These are phyloP conservation scores for Coemansia sp. DNA, from an alignment of 192 early-diverging fungal species.

Conservation along the genomic window DNA sequence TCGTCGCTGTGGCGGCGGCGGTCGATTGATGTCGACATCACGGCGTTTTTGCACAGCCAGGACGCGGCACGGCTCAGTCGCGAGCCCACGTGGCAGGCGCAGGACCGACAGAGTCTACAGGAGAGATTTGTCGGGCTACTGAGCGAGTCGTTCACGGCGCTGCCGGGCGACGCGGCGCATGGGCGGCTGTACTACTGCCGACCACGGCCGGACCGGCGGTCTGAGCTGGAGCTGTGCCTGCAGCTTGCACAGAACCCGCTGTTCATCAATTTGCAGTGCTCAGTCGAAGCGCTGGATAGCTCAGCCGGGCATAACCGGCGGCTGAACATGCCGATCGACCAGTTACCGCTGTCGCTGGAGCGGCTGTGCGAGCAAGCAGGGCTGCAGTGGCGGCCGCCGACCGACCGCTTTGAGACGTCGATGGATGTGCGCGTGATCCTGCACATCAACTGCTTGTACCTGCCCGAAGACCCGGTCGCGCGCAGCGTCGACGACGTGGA, in stretches of 20 bases:
- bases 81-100: slow-evolving; percentile 38
- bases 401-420: slow-evolving; percentile 52
- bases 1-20: slow-evolving; percentile 44
- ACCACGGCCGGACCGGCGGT: slow-evolving; percentile 25
- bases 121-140: slow-evolving; percentile 35
- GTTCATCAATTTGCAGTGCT: slow-evolving; percentile 50
- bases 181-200: slow-evolving; percentile 51
- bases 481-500: slow-evolving; percentile 2
- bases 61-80: slow-evolving; percentile 43
- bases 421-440: slow-evolving; percentile 45
- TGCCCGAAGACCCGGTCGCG: slow-evolving; percentile 19
- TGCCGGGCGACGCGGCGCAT: slow-evolving; percentile 40
- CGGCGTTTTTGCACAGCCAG: slow-evolving; percentile 57
- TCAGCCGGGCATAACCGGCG: slow-evolving; percentile 26
- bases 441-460: slow-evolving; percentile 53
- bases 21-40: slow-evolving; percentile 53
- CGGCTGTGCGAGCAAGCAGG: slow-evolving; percentile 46
- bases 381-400: slow-evolving; percentile 48
- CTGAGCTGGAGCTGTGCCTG: slow-evolving; percentile 44
- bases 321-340: slow-evolving; percentile 51
- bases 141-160: slow-evolving; percentile 44
- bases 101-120: slow-evolving; percentile 40
- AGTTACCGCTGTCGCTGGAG: slow-evolving; percentile 45
- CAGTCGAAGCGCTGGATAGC: slow-evolving; percentile 42
- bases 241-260: slow-evolving; percentile 52